Evolutionary conservation across 345 rosid species (phyloP).

Genomic region (Salix viminalis): DNA sequence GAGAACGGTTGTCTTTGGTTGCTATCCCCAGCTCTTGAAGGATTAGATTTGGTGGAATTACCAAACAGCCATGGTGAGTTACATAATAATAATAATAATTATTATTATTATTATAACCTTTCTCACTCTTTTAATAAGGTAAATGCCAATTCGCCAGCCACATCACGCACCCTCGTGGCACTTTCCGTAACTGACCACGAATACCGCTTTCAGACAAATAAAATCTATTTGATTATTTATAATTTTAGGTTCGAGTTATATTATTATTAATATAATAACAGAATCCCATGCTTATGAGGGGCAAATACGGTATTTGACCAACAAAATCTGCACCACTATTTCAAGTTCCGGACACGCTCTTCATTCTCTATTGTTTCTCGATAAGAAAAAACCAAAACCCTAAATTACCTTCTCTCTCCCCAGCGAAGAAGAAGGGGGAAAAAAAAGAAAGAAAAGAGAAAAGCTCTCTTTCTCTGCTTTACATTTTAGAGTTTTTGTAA

Average conservation of each 20-base stretch:
- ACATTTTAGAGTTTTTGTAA: conserved; percentile 10
- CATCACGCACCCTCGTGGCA: not conserved
- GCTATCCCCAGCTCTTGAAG: too few relatives aligned
- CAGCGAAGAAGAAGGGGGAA: not conserved
- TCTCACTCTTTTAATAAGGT: not conserved
- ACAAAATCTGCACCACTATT: not conserved
- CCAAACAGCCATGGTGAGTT: too few relatives aligned
- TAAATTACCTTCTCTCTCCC: conserved; percentile 19
- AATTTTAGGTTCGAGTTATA: too few relatives aligned
- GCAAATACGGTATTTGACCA: conserved; percentile 19
- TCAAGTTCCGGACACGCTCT: not conserved
- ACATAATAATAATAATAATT: too few relatives aligned
- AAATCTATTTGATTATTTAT: too few relatives aligned
- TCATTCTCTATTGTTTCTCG: not conserved
- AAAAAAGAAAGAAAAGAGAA: not conserved
- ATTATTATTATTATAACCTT: too few relatives aligned
- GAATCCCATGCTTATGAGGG: not conserved
- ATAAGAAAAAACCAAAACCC: conserved; percentile 33
- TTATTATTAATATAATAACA: too few relatives aligned
- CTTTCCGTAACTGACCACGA: not conserved
- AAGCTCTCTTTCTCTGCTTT: not conserved
- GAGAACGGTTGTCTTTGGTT: too few relatives aligned
- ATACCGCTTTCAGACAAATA: not conserved
- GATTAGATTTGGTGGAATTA: too few relatives aligned
- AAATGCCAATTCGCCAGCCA: not conserved